Base-by-base conservation (phyloP, 129 eudicot genomes). In the Rutidosis leptorrhynchoides region DNA sequence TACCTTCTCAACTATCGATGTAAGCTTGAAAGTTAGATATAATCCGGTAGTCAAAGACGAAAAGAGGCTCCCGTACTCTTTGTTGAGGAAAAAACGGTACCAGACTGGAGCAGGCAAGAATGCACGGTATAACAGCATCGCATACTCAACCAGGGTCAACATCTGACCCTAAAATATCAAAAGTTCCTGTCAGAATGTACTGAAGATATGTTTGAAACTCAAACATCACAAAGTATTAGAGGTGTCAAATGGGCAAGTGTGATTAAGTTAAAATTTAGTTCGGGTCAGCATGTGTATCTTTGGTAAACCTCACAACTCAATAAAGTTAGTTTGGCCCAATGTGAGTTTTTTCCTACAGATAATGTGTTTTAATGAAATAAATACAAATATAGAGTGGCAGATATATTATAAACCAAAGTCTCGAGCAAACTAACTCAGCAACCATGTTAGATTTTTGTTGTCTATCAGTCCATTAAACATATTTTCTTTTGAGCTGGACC, bases 41-140 rank as follows among this genome's bases (percentile, higher is more conserved):
- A 85, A 72, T 52, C 92, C 92, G 3, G 87, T 82, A 25, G 78
- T 85, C 61, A 85, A 54, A 58, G 92, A 85, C 26, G 92, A 85
- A 78, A 85, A 82, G 22, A 85, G 83, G 79, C 93, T 85, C 63
- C 93, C 93, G 29, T 85, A 82, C 35, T 85, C 88, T 78, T 85
- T 85, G 70, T 85, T 85, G 75, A 85, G 69, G 35, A 85, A 85
- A 69, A 85, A 85, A 20, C 93, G 78, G 46, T 85, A 85, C 93
- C 93, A 85, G 29, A 82, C 88, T 22, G 93, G 93, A 60, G 93
- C 76, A 22, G 93, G 93, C 67, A 85, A 80, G 75, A 85, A 75
- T 46, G 93, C 85, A 40, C 93, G 87, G 76, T 85, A 85, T 69
- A 85, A 58, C 72, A 82, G 76, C 72, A 82, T 35, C 22, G 79